Conservation (phyloP, 1,139 yeast species). For the Debaryomycetaceae sp. region DNA sequence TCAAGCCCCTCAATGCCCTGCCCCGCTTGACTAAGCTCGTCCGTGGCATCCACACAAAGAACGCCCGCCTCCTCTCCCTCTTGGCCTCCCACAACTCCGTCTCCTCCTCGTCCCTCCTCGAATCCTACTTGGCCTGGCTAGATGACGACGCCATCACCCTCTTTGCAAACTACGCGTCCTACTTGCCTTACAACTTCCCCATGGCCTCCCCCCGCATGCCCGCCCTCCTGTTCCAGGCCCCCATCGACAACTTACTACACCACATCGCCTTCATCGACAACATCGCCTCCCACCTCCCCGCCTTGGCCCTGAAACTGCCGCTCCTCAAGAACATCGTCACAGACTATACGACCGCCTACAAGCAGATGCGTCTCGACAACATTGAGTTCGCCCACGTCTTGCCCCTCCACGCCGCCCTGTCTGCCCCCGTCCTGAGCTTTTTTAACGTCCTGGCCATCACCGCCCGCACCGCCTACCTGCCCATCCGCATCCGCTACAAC, state of each 20-base stretch:
- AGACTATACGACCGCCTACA: constrained; percentile 9
- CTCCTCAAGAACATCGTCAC: constrained; percentile 15
- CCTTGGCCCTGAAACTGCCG: constrained; percentile 31
- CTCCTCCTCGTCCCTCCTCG: constrained; percentile 16
- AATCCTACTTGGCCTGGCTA: constrained; percentile 30
- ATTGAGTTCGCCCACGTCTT: constrained; percentile 27
- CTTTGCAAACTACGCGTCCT: constrained; percentile 19
- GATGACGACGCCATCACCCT: constrained; percentile 22
- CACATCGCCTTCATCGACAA: constrained; percentile 21
- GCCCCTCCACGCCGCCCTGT: constrained; percentile 10
- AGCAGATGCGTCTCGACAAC: constrained; percentile 16
- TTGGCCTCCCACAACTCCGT: constrained; percentile 10
- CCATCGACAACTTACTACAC: constrained; percentile 21
- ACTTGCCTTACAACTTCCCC: constrained; percentile 5
- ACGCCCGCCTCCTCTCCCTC: constrained; percentile 18
- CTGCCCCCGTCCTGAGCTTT: constrained; percentile 25
- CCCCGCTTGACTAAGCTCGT: constrained; percentile 22
- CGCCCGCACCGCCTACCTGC: constrained; percentile 19
- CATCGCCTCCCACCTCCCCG: constrained; percentile 15
- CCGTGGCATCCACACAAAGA: constrained; percentile 33
- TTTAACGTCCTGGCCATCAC: constrained; percentile 27
- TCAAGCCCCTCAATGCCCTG: constrained; percentile 21
- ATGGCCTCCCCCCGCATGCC: constrained; percentile 9
- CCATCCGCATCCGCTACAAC: constrained; percentile 7
- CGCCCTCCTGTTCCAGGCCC: constrained; percentile 13